Base-by-base conservation (phyloP, 139 green algal genomes). In the Chlamydomonas sp. region DNA sequence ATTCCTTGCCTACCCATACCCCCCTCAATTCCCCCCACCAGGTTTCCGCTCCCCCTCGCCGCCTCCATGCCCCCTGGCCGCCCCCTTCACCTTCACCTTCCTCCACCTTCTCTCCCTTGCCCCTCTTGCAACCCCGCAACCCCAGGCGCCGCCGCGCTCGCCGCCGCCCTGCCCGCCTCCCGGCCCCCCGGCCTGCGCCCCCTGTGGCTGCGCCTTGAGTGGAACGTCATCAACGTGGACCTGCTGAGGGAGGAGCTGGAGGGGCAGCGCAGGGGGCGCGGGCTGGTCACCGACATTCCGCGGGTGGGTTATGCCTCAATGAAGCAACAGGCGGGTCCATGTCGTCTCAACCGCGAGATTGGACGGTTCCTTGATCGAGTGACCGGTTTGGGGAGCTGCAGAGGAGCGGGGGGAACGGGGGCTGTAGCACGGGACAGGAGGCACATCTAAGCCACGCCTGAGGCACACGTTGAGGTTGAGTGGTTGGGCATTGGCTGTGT, bases 191-290 rank as follows among this genome's bases (percentile, higher is more conserved):
- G 61, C 79, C 58, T 88, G 72, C 88, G 83, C 72, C 94, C 93
- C 2, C 88, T 97, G 75, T 97, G 95, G 95, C 83, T 97, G 78
- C 89, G 95, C 7, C 85, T 97, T 72, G 95, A 97, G 88, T 97
- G 95, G 95, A 97, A 97, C 87, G 77, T 92, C 12, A 91, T 97
- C 7, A 86, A 90, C 31, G 69, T 91, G 85, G 75, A 76, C 1
- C 80, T 85, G 58, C 80, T 97, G 16, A 72, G 17, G n/a, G 59
- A 59, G 58, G 89, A 77, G 61, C 76, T 94, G 69, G 62, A 89
- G 57, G 73, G 90, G 88, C 82, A 90, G 61, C 75, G 78, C 12
- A 16, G 59, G 71, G 66, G 77, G 59, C 72, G 90, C 1, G 93
- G 90, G 6, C 81, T 95, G 64, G 9, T 87, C 0, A 86, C 81